These are phyloP conservation scores for Chloris gayana DNA, from an alignment of 176 grass and related monocot genomes.

Conservation along the genomic window DNA sequence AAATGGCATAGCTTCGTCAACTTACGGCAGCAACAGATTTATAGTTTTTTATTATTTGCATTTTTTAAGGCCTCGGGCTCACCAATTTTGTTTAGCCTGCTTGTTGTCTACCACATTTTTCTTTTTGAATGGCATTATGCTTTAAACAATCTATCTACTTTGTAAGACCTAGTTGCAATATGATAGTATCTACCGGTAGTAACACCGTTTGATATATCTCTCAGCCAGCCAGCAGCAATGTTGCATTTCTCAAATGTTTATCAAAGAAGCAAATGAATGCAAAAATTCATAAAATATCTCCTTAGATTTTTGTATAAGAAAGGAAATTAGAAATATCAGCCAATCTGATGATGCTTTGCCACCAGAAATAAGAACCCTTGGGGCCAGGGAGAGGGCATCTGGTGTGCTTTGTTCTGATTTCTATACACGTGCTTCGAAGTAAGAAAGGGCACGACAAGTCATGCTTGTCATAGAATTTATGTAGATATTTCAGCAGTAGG, in stretches of 20 bases:
- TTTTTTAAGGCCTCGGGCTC: background rate
- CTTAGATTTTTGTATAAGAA: too few relatives aligned
- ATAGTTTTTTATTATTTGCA: constrained; percentile 14
- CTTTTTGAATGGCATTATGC: background rate
- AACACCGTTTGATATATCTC: background rate
- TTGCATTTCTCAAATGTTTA: background rate
- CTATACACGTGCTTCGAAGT: too few relatives aligned
- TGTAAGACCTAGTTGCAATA: background rate
- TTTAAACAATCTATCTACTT: background rate
- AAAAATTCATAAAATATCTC: too few relatives aligned
- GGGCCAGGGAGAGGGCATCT: too few relatives aligned
- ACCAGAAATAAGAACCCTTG: too few relatives aligned
- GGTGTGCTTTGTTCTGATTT: too few relatives aligned
- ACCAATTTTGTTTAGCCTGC: background rate
- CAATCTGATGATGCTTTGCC: too few relatives aligned
- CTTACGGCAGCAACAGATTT: background rate
- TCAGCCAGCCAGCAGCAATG: background rate
- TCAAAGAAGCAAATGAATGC: too few relatives aligned
- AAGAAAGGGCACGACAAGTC: too few relatives aligned
- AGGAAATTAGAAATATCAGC: too few relatives aligned
- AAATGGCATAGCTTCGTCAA: background rate
- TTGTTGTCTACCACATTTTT: background rate
- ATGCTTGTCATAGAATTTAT: too few relatives aligned
- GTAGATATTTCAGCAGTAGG: too few relatives aligned
- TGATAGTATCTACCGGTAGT: background rate